Evolutionary conservation across 192 early-diverging fungal species (phyloP), one percentile per base, ranked within the genome.

Genomic region (Entomortierella beljakovae): DNA sequence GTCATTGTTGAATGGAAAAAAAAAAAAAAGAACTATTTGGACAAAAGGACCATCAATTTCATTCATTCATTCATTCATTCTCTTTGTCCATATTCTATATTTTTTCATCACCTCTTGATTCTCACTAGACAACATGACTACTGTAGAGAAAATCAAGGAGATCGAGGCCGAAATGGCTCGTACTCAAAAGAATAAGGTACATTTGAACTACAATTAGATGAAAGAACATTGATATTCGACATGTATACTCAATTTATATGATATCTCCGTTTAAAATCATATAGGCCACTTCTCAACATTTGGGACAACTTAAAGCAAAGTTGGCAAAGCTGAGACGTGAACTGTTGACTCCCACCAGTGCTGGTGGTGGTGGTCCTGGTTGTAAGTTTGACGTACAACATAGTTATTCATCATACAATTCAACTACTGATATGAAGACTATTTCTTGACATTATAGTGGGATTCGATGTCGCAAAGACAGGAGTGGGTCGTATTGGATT

Each of bases 401-500:
- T n/a, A n/a, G n/a, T n/a, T n/a, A n/a, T n/a, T n/a, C n/a, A n/a
- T n/a, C n/a, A n/a, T n/a, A n/a, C 11, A 38, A 20, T 31, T 8
- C 26, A 32, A n/a, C 20, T 25, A 20, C 22, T 48, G 2, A 31
- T 23, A 31, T n/a, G n/a, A 31, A 40, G 28, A 46, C 20, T 6
- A 18, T 49, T 34, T 35, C 66, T 28, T 66, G 29, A 55, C 25
- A 29, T 23, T 28, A 16, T 69, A 89, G 86, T 96, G 40, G 98
- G 98, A 57, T 98, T 99, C 83, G 98, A 99, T 86, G 97, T 98
- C 10, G 96, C 96, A 16, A 97, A 98, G 65, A 99, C 97, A 34
- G 97, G 98, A 82, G 97, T 98, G n/a, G 97, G 96, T 48, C 94
- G 98, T 70, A 94, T 98, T 67, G 98, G 97, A 28, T 98, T 97